Evolutionary conservation across 1,139 yeast genomes (phyloP), one percentile per base, ranked within the genome.

Genomic region (Chernovozyma aurita): DNA sequence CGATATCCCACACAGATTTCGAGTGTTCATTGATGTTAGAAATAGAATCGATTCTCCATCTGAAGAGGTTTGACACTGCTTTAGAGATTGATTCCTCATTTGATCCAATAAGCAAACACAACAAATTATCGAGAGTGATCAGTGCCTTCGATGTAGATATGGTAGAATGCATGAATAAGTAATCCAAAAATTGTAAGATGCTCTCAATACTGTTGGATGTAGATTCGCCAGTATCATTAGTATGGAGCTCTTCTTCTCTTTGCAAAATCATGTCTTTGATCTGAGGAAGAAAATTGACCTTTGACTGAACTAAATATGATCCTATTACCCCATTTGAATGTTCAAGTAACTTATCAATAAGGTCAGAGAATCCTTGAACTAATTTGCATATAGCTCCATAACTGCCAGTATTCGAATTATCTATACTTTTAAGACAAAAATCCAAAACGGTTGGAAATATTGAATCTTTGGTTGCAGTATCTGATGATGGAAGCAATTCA

Each of bases 141-240:
- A 18, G n/a, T 13, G 31, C 43, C 11, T 35, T 33, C 2, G 28
- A 18, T 8, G 20, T 32, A 14, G 9, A 12, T 4, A 83, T 37
- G 78, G 77, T 42, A 77, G 76, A 15, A 76, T 55, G 50, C 80
- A 53, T 38, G 79, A 75, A 49, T 75, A 73, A 2, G 76, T 84
- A 47, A 78, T 37, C 38, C 12, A 35, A 22, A 24, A 37, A 34
- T 13, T 35, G 40, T 26, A 49, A 39, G 4, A 48, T 35, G 2
- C 38, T 15, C 18, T 26, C 28, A 6, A 12, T 7, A 14, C 11
- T 12, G 6, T 6, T 7, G 8, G 8, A 16, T 7, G 28, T 13
- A 7, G 15, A 16, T 20, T 22, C 34, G n/a, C 22, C 24, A 18
- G 18, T 21, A n/a, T n/a, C n/a, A n/a, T n/a, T n/a, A n/a, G n/a